Evolutionary conservation across 371 early-diverging fungal species (phyloP).

Genomic region (Rhizopus microsporus): DNA sequence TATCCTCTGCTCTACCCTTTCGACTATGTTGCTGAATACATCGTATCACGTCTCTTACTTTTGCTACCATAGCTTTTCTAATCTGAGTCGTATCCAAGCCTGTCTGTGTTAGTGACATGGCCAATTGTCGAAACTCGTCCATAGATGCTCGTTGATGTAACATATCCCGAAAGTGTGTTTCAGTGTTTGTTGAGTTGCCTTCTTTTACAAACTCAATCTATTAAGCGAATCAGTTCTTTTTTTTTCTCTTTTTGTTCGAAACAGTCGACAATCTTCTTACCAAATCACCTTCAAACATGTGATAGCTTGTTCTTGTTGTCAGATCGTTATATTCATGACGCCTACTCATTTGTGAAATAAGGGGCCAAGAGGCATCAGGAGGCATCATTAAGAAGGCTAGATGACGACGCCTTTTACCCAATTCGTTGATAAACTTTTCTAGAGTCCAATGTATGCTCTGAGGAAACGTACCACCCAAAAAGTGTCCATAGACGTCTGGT

Average conservation of each 20-base stretch:
- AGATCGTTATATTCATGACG: conserved; percentile 75
- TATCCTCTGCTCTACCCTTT: conserved; percentile 18
- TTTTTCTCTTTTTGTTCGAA: background rate
- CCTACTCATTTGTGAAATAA: conserved; percentile 76
- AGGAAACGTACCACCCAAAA: conserved; percentile 48
- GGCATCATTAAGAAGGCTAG: conserved; percentile 67
- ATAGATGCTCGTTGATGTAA: conserved; percentile 76
- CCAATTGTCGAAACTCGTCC: conserved; percentile 69
- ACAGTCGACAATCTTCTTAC: conserved; percentile 16
- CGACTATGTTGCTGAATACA: conserved; percentile 59
- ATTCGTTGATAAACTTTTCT: conserved; percentile 62
- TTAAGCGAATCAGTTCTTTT: background rate
- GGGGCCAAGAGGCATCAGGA: conserved; percentile 80
- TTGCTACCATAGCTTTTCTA: conserved; percentile 68
- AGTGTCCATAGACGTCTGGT: conserved; percentile 54
- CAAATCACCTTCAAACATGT: conserved; percentile 61
- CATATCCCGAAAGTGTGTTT: conserved; percentile 67
- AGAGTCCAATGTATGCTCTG: conserved; percentile 69
- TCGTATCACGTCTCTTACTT: conserved; percentile 66
- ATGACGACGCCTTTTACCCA: conserved; percentile 57
- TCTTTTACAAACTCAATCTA: conserved; percentile 66
- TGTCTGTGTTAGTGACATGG: conserved; percentile 41
- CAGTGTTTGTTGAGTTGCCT: conserved; percentile 58
- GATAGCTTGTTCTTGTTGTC: conserved; percentile 57
- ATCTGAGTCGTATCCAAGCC: conserved; percentile 56